These are phyloP conservation scores for Kodamaea sagamina DNA, from an alignment of 805 yeast species.

Conservation along the genomic window DNA sequence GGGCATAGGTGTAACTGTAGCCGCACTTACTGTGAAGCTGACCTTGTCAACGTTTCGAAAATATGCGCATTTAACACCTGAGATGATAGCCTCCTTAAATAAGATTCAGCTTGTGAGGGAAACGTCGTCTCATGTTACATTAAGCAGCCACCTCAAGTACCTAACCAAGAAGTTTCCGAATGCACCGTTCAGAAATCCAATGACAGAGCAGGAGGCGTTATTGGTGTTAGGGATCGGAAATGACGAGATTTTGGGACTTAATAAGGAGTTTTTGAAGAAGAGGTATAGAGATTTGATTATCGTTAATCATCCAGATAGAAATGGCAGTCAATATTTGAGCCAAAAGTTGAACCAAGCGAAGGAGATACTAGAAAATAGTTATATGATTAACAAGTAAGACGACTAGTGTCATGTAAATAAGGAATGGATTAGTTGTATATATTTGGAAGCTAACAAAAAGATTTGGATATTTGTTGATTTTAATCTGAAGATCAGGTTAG, in stretches of 20 bases:
- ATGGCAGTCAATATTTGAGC: constrained; percentile 41
- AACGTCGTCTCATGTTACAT: background rate
- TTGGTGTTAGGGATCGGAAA: constrained; percentile 44
- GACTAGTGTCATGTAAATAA: background rate
- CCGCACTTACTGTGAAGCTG: constrained; percentile 47
- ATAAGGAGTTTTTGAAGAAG: constrained; percentile 28
- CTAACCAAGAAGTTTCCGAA: constrained; percentile 22
- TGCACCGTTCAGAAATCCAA: constrained; percentile 34
- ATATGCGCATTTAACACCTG: constrained; percentile 32
- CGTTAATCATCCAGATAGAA: constrained; percentile 44
- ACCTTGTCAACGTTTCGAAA: constrained; percentile 32
- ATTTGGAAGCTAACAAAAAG: background rate
- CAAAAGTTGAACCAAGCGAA: constrained; percentile 48
- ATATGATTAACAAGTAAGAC: constrained; percentile 26
- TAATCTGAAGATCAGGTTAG: too few relatives aligned
- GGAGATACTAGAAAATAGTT: constrained; percentile 41
- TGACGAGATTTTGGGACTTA: constrained; percentile 33
- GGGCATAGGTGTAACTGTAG: constrained; percentile 56
- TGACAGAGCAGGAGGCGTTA: constrained; percentile 48
- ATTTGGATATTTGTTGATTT: too few relatives aligned
- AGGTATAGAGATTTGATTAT: constrained; percentile 43
- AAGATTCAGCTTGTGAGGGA: constrained; percentile 22
- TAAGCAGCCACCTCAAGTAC: constrained; percentile 17
- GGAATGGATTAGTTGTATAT: background rate
- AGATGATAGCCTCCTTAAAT: constrained; percentile 38